Base-by-base conservation (phyloP, 352 stramenopile genomes). In the Globisporangium acanthophoron region DNA sequence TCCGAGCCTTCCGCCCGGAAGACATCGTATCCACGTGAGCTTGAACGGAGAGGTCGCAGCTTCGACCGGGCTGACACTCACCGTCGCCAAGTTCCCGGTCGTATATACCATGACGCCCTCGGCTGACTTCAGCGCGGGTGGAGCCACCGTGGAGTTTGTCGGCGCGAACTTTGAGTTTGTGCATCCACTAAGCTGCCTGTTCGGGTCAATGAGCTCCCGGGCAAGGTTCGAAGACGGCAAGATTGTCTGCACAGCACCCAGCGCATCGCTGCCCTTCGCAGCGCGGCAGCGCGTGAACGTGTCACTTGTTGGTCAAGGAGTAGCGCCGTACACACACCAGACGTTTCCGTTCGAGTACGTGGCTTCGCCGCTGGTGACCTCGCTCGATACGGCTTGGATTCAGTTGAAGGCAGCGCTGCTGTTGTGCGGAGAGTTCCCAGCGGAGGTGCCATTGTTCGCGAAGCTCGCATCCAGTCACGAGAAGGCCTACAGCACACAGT, bases 301-400 rank as follows among this genome's bases (percentile, higher is more conserved):
- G 49, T 74, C 71, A 18, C 27, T 82, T 24, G 8, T 66, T 9
- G 61, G 40, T 31, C 33, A 5, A 37, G 53, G 54, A 37, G 47
- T 29, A 6, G 21, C 18, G 3, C 18, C 31, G 11, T 84, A 78
- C 33, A 31, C 51, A 16, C 13, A 43, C 11, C 56, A 80, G 44
- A 61, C 27, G 3, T 84, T 84, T 49, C 18, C 54, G 44, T 52
- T 84, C 5, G 33, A 52, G 12, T 81, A 84, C 49, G 60, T 65
- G 4, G 50, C 54, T 31, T 6, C 48, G n/a, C 67, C 73, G 3
- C 16, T 56, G 21, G 59, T 77, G 59, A 31, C n/a, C 24, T 67
- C 53, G 2, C n/a, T 80, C 20, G 44, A 72, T 53, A 54, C 40
- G 16, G 13, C 61, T 3, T 40, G 13, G 24, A 8, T 20, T 57